Evolutionary conservation across 2,329 filamentous ascomycete species (phyloP), one percentile per base, ranked within the genome.

Genomic region (Cladosporium oxysporum): DNA sequence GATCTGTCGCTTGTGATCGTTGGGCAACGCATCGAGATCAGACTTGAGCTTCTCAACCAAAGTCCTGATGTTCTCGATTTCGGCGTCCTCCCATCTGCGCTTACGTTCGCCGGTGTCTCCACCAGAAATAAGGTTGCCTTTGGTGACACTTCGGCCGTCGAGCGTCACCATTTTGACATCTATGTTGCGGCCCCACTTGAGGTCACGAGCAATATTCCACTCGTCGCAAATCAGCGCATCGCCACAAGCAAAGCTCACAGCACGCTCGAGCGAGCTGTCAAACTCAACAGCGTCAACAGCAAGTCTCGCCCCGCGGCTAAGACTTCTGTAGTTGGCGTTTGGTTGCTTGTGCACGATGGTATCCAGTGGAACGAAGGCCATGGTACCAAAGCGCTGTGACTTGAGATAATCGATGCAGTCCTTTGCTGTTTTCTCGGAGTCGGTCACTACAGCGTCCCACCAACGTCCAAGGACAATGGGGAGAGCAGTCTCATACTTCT

Each of bases 251-350:
- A 96, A 97, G 26, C 90, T 91, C 83, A 99, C 96, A 37, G 93
- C 96, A 70, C 95, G 90, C 76, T 97, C 92, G 59, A 97, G 86
- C 1, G 90, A 87, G 3, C 90, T 85, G 72, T 98, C 95, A 74
- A 95, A 99, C 74, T 97, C 93, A 72, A 99, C 94, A 0, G 93
- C 96, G 77, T 99, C 95, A 69, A 99, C 96, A 0, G 94, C 96
- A 66, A 97, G 85, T 8, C 94, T 88, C 78, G 89, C 88, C 55
- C 91, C 92, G 47, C 91, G 91, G 64, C 91, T 86, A 77, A 97
- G 90, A 31, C 93, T 92, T 79, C 97, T 97, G 70, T 99, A 83
- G 67, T 92, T 93, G 5, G 92, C 91, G 76, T 96, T 96, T 66
- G 95, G 87, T 12, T 92, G 89, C 76, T 92, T 93, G 75, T 97